These are phyloP conservation scores for Mycocentrospora acerina DNA, from an alignment of 2,329 filamentous ascomycete genomes.

Conservation along the genomic window DNA sequence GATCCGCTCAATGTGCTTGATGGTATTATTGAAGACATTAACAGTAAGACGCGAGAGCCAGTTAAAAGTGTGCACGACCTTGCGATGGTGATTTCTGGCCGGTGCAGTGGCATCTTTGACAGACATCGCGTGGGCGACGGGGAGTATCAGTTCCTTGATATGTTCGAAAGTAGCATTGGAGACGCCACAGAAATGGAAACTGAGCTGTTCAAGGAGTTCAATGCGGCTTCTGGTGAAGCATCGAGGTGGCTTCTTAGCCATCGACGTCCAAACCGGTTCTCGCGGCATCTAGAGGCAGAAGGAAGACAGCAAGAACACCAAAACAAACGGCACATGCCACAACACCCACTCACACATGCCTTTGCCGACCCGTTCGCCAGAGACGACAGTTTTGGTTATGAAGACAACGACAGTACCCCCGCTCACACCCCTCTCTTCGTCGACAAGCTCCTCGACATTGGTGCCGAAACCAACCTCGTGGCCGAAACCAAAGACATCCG, in stretches of 20 bases:
- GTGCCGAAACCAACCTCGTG: conserved; percentile 61
- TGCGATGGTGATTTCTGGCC: conserved; percentile 61
- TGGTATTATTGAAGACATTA: conserved; percentile 64
- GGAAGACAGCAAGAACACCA: conserved; percentile 34
- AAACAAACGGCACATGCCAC: conserved; percentile 23
- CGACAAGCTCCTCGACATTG: conserved; percentile 61
- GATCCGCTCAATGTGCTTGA: conserved; percentile 66
- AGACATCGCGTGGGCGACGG: conserved; percentile 60
- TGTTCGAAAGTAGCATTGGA: conserved; percentile 67
- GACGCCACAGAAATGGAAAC: conserved; percentile 53
- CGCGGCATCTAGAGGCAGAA: conserved; percentile 38
- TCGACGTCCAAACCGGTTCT: conserved; percentile 45
- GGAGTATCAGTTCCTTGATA: conserved; percentile 65
- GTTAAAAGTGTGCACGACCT: conserved; percentile 64
- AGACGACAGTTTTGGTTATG: conserved; percentile 38
- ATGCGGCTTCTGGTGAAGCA: conserved; percentile 59
- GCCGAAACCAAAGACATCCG: conserved; percentile 68
- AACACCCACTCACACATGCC: conserved; percentile 33
- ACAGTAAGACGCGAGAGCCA: conserved; percentile 62
- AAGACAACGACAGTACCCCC: conserved; percentile 19
- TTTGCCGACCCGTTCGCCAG: conserved; percentile 22
- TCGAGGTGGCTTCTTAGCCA: conserved; percentile 57
- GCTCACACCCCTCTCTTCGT: conserved; percentile 48
- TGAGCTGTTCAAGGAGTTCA: conserved; percentile 62
- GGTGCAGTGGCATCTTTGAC: conserved; percentile 63